Conservation (phyloP, 192 early-diverging fungal genomes). For the Podila minutissima region DNA sequence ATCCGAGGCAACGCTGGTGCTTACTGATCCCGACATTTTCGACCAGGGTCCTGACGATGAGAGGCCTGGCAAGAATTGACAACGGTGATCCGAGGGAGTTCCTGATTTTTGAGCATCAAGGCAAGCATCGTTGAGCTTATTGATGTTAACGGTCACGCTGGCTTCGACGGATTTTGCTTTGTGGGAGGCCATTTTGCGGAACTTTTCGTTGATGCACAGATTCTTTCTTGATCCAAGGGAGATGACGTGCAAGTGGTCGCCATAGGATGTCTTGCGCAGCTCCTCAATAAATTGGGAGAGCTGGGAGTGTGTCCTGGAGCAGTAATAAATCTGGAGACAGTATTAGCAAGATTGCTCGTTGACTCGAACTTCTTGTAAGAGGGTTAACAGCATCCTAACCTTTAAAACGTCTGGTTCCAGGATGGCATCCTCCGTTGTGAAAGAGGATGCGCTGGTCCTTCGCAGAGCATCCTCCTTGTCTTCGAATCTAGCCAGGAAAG, state of each 20-base stretch:
- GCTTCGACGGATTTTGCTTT: conserved; percentile 15
- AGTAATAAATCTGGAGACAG: conserved; percentile 65
- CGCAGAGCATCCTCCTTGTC: conserved; percentile 19
- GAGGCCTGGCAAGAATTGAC: conserved; percentile 22
- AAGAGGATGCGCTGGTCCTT: neutral
- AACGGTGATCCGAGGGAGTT: conserved; percentile 27
- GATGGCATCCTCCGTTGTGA: conserved; percentile 22
- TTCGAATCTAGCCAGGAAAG: conserved; percentile 21
- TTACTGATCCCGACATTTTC: neutral
- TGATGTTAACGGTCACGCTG: conserved; percentile 63
- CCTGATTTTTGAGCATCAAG: conserved; percentile 82
- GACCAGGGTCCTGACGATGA: neutral
- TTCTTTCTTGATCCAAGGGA: conserved; percentile 85
- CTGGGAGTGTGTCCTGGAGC: conserved; percentile 91
- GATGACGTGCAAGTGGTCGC: conserved; percentile 64
- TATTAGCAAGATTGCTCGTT: neutral
- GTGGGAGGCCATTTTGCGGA: conserved; percentile 12
- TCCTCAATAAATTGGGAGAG: conserved; percentile 89
- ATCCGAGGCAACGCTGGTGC: too few relatives aligned
- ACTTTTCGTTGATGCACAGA: conserved; percentile 81
- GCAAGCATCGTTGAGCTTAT: conserved; percentile 77
- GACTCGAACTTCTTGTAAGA: neutral
- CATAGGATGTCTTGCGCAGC: conserved; percentile 81
- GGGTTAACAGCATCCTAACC: conserved; percentile 32
- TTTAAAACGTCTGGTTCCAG: conserved; percentile 57